Base-by-base conservation (phyloP, 179 eudicot species). In the Actinidia arguta region DNA sequence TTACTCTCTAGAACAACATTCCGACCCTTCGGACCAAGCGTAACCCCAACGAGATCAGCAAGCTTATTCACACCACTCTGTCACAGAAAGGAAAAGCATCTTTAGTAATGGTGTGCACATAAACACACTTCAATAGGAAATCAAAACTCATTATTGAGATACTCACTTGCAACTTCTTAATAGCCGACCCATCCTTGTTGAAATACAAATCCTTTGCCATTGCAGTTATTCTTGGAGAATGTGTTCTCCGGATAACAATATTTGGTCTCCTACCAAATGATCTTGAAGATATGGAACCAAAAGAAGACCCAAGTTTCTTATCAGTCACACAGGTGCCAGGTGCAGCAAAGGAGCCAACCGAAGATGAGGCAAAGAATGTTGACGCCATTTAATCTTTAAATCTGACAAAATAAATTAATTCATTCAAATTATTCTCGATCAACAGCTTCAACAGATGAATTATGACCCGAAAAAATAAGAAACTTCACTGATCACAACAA, bases 1-100 rank as follows among this genome's bases (percentile, higher is more conserved):
- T 95, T 96, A 92, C 98, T 95, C 90, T 96, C 97, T 27, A 96
- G 85, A 85, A 96, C 99, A 62, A 96, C 99, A 90, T 96, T 96
- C 78, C 99, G 89, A 52, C 99, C 99, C 82, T 96, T 96, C 8
- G 99, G 98, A 71, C 98, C 99, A 63, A 95, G 98, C 83, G 99
- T 95, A 75, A 95, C 98, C 78, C 99, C 98, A 82, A 95, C 99
- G 73, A 95, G 87, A 89, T 94, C 98, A 4, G 97, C 95, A 86
- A 94, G 94, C 90, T 94, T 94, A 81, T 94, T 92, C 50, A 93
- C 96, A 66, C 98, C 96, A 67, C 63, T 90, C 98, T 94, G 88
- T 72, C 71, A 42, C 69, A 22, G 16, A 73, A 27, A 68, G 22
- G 22, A 8, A 22, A 25, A 27, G 25, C 6, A 25, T 31, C 36